Evolutionary conservation across 1,139 yeast genomes (phyloP), one percentile per base, ranked within the genome.

Genomic region (Suhomyces anneliseae): DNA sequence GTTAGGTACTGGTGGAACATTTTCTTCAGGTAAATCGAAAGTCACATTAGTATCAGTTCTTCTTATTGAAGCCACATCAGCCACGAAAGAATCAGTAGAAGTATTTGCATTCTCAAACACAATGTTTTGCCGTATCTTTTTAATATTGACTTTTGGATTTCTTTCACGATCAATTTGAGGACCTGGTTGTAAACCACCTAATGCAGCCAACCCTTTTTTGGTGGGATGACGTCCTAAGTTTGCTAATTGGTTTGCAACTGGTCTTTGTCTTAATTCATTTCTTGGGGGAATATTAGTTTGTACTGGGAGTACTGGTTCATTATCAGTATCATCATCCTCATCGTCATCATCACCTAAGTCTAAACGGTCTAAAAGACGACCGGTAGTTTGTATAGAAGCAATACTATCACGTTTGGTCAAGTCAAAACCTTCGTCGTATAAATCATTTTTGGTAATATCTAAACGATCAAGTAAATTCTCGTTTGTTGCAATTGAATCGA

Each of bases 401-500:
- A 64, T 51, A 44, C 74, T 69, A 46, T 63, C 64, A 27, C 71
- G 54, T 37, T 57, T 57, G 40, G 57, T 49, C 9, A 54, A 50
- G 37, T 53, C 56, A 39, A 47, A 54, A 4, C 49, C 58, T 11
- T 55, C 59, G 44, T 59, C 61, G 38, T 50, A 55, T 44, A 56
- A 50, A 26, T 47, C 50, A 34, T 27, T 33, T 8, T 34, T 39
- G 35, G 39, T 37, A 41, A 47, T 47, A 33, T 54, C 79, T 43
- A 74, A 59, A 9, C 78, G 63, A 50, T 75, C 79, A 15, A 75
- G 58, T 33, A 75, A 60, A 39, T 78, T 55, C 7, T 78, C 78
- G 50, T 61, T 70, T 33, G 79, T 74, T 46, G 75, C 66, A 7
- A 74, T 76, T 4, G 78, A 73, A 42, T 74, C 79, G 49, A 74